These are phyloP conservation scores for Solanum chiquidenum DNA, from an alignment of 257 asterid genomes.

Conservation along the genomic window DNA sequence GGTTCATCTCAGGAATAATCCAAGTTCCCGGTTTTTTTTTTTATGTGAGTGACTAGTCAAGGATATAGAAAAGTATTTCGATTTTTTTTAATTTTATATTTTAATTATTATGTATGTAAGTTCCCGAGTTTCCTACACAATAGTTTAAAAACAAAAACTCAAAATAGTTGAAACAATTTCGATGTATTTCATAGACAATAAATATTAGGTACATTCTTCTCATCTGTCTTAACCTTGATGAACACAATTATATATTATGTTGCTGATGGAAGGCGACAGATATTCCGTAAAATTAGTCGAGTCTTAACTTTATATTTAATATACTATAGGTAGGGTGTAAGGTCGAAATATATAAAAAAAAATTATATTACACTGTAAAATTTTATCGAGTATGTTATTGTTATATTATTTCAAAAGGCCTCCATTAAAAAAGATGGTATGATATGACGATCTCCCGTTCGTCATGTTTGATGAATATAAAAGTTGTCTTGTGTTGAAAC, in stretches of 20 bases:
- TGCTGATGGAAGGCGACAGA: rapidly evolving
- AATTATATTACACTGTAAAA: background rate
- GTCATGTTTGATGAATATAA: background rate
- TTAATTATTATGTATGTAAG: no score
- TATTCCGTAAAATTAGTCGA: no score
- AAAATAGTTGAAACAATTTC: no score
- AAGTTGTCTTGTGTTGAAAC: background rate
- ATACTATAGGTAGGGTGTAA: no score
- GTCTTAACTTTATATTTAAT: no score
- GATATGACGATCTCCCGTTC: background rate
- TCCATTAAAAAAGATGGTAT: background rate
- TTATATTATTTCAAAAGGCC: background rate
- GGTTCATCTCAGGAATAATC: background rate
- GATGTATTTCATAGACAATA: no score
- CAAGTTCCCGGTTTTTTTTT: background rate
- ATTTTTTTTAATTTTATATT: no score
- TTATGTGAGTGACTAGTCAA: background rate
- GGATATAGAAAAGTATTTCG: no score
- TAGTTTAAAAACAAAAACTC: no score
- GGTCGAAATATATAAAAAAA: rapidly evolving
- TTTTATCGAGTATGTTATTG: background rate
- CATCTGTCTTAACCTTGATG: rapidly evolving
- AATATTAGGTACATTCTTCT: no score
- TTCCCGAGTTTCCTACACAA: no score
- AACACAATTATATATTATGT: no score